phyloP scores from a whole-genome alignment of 176 grass and related monocot genomes.

The maize (Zea mays) region DNA sequence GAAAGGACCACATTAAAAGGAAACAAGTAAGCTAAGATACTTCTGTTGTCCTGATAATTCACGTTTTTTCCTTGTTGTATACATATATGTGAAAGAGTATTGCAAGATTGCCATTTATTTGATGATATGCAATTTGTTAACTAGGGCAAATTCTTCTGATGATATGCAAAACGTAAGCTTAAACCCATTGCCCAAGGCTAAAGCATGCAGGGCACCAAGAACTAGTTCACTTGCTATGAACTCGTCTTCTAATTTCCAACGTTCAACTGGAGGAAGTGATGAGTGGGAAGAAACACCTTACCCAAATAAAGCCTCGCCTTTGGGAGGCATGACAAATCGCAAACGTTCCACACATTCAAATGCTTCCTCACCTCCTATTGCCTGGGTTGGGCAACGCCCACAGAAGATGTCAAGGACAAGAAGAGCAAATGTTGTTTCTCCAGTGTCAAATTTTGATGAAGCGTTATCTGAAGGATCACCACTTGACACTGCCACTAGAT shows the following conservation, averaged over 20 bases:
- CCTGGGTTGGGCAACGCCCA: constrained; percentile 75
- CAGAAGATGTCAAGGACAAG: constrained; percentile 81
- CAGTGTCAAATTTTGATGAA: constrained; percentile 87
- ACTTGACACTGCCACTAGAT: constrained; percentile 52
- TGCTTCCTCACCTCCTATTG: constrained; percentile 63
- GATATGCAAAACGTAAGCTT: constrained; percentile 57
- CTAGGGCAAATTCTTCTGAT: constrained; percentile 56
- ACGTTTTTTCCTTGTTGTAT: constrained; percentile 8
- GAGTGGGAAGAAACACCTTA: constrained; percentile 56
- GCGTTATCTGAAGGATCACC: constrained; percentile 57
- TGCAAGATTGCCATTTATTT: constrained; percentile 31
- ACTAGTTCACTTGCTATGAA: constrained; percentile 55
- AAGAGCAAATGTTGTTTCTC: constrained; percentile 84
- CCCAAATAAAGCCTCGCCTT: constrained; percentile 65
- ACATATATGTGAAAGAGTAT: constrained; percentile 17
- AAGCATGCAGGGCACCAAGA: constrained; percentile 76
- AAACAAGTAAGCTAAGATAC: constrained; percentile 66
- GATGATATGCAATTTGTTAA: constrained; percentile 29
- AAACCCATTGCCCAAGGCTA: constrained; percentile 67
- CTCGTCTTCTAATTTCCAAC: constrained; percentile 61
- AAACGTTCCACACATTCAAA: constrained; percentile 58
- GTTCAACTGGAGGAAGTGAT: constrained; percentile 54
- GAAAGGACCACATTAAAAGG: constrained; percentile 62
- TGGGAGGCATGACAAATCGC: constrained; percentile 49
- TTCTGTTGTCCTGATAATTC: constrained; percentile 11